Base-by-base conservation (phyloP, 225 moss, liverwort and hornwort species). In the Climacium dendroides region DNA sequence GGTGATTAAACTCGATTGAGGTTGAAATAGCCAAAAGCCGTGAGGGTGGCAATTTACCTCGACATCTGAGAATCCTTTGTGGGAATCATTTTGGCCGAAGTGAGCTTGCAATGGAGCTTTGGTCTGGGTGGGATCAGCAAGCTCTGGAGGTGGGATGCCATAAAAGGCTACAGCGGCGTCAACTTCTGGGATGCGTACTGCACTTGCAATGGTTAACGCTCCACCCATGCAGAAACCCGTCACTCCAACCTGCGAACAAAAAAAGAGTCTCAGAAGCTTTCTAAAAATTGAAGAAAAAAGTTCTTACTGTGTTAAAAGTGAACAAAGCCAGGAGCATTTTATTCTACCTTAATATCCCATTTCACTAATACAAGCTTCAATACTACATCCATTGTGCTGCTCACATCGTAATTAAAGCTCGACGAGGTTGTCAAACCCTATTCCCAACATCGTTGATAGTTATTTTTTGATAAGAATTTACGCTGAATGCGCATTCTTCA, bases 191-290 rank as follows among this genome's bases (percentile, higher is more conserved):
- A 94, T 89, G 76, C 93, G 90, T 19, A 96, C 96, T 50, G 92
- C 85, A 87, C 95, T 94, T 57, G 98, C 98, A 76, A 97, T 63
- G 58, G 90, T 34, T 79, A 98, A 83, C 41, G 97, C 98, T 83
- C 98, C 97, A 74, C 98, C 98, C 98, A 97, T 97, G 86, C 98
- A 98, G 67, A 92, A 95, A 43, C 98, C 97, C 29, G 88, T 86
- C 13, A 94, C 95, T 82, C 96, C 97, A 84, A 98, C 94, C 97
- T 98, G 91, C 53, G 18, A 62, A 53, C 82, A 74, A 73, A 74
- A 55, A 5, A 50, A n/a, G n/a, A n/a, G 23, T 6, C 17, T 83
- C 60, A 74, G 25, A 55, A 20, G 12, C 24, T 63, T 78, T 55
- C 29, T 45, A 41, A 19, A 55, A 73, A 48, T 3, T 13, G 64